phyloP scores from a whole-genome alignment of 1,284 basidiomycete genomes.

The Heterobasidion annosum region DNA sequence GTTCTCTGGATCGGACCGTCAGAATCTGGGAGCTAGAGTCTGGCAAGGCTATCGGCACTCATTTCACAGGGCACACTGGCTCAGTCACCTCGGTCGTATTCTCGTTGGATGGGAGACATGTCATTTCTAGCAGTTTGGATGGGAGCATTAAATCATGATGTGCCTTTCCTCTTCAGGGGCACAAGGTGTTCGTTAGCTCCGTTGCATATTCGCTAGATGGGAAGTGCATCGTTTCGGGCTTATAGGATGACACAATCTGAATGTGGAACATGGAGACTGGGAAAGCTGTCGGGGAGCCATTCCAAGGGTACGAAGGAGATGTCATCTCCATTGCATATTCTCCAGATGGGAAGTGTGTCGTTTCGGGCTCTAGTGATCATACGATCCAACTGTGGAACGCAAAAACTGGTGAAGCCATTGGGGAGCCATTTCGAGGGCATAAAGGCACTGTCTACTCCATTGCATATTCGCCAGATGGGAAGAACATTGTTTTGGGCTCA shows the following conservation, averaged over 20 bases:
- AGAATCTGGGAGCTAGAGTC: constrained; percentile 5
- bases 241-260: neutral
- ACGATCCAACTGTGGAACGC: constrained; percentile 11
- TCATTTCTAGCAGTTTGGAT: neutral
- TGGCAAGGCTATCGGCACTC: neutral
- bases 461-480: constrained; percentile 1
- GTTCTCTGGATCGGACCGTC: constrained; percentile 3
- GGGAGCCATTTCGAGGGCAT: neutral
- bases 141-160: neutral
- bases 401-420: neutral
- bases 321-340: constrained; percentile 11
- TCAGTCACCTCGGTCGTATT: neutral
- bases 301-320: constrained; percentile 12
- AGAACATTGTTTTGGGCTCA: neutral
- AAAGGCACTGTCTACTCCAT: neutral
- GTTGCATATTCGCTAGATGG: neutral
- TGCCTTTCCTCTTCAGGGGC: neutral
- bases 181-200: neutral
- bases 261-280: neutral
- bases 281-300: neutral
- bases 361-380: constrained; percentile 11
- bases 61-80: neutral
- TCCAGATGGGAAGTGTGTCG: constrained; percentile 9
- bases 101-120: neutral
- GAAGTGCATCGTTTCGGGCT: neutral